Conservation (phyloP, 2,329 filamentous ascomycete genomes). For the Hypoxylon sp. region DNA sequence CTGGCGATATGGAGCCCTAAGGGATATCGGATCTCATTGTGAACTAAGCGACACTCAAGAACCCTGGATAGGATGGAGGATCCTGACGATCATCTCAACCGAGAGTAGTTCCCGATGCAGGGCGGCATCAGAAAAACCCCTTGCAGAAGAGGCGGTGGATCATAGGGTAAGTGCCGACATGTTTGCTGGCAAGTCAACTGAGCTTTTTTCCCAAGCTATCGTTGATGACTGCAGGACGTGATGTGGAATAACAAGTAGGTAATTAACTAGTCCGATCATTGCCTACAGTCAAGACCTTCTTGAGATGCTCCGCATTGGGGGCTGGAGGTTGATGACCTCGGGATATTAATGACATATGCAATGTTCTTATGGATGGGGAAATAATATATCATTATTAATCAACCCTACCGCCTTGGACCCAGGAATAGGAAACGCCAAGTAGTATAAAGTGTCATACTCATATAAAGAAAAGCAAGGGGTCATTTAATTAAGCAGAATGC, state of each 20-base stretch:
- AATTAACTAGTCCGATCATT: constrained; percentile 3
- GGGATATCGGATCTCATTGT: constrained; percentile 32
- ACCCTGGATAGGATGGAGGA: constrained; percentile 28
- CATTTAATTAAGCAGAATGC: constrained; percentile 26
- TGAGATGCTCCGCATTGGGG: constrained; percentile 1
- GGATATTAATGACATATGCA: constrained; percentile 36
- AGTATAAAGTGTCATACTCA: constrained; percentile 11
- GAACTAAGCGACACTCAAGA: constrained; percentile 32
- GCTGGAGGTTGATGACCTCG: constrained; percentile 7
- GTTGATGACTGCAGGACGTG: constrained; percentile 15
- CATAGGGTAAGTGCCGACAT: constrained; percentile 21
- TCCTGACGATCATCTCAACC: constrained; percentile 41
- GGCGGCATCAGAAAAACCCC: constrained; percentile 36
- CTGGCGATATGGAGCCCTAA: constrained; percentile 6
- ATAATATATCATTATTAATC: constrained; percentile 29
- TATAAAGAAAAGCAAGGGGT: constrained; percentile 20
- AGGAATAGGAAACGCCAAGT: constrained; percentile 10
- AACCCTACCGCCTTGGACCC: constrained; percentile 16
- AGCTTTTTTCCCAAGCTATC: constrained; percentile 13
- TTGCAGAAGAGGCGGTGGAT: constrained; percentile 44
- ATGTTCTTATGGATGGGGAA: constrained; percentile 25
- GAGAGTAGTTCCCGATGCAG: constrained; percentile 42
- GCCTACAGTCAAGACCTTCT: background rate
- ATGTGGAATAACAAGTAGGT: constrained; percentile 8
- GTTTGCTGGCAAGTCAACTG: constrained; percentile 25